phyloP scores from a whole-genome alignment of 1,284 basidiomycete species.

The Melampsora americana region DNA sequence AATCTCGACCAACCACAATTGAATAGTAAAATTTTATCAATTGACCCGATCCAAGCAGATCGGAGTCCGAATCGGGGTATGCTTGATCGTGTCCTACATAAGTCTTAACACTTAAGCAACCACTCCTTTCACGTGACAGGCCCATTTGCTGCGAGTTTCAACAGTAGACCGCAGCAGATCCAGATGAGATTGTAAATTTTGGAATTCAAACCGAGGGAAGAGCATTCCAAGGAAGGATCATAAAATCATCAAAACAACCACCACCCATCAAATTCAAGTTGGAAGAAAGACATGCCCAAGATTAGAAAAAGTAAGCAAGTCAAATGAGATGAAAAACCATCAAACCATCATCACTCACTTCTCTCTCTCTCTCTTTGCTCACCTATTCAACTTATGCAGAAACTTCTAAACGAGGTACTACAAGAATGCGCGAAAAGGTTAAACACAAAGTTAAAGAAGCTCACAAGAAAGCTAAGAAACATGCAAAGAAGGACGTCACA shows the following conservation, averaged over 20 bases:
- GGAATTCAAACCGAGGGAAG: too few relatives aligned
- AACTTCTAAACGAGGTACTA: conserved; percentile 74
- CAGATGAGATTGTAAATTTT: background rate
- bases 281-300: conserved; percentile 20
- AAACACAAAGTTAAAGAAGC: conserved; percentile 75
- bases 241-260: background rate
- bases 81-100: too few relatives aligned
- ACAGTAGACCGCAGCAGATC: background rate
- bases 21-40: background rate
- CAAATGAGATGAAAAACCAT: too few relatives aligned
- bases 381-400: conserved; percentile 58
- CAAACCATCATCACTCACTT: background rate
- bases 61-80: too few relatives aligned
- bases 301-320: conserved; percentile 30
- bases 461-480: conserved; percentile 72
- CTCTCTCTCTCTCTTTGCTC: background rate
- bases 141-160: background rate
- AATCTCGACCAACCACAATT: background rate
- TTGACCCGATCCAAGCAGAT: background rate
- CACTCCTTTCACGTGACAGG: background rate
- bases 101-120: background rate
- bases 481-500: conserved; percentile 74
- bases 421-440: conserved; percentile 71
- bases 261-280: background rate
- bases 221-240: too few relatives aligned